Percentiles rank a stretch among this genome's conserved stretches.
phyloP scores from a whole-genome alignment of 1,284 basidiomycete species.

The Coniophora puteana region DNA sequence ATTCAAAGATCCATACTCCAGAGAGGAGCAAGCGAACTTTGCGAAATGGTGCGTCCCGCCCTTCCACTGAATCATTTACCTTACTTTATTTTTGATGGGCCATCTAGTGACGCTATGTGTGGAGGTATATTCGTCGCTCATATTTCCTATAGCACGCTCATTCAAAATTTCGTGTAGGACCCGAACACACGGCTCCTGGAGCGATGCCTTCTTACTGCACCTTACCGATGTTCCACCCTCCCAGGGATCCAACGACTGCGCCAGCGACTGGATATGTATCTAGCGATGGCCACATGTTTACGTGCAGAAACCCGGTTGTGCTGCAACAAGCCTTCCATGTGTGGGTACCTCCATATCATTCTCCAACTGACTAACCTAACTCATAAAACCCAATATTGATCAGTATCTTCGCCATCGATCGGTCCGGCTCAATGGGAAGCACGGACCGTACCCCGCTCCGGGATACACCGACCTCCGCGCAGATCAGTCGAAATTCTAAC shows the following conservation, averaged over 20 bases:
- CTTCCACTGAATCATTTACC: background rate
- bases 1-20: slow-evolving; percentile 49
- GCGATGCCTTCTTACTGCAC: slow-evolving; percentile 46
- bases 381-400: background rate
- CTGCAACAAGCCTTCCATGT: slow-evolving; percentile 56
- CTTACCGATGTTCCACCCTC: slow-evolving; percentile 47
- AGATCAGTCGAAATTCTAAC: slow-evolving; percentile 33
- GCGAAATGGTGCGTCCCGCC: slow-evolving; percentile 43
- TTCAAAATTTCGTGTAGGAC: slow-evolving; percentile 13
- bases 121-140: slow-evolving; percentile 32
- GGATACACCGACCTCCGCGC: slow-evolving; percentile 33
- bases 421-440: slow-evolving; percentile 48
- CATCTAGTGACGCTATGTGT: slow-evolving; percentile 48
- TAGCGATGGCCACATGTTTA: slow-evolving; percentile 36
- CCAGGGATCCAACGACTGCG: slow-evolving; percentile 22
- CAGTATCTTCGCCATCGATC: slow-evolving; percentile 53
- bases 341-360: slow-evolving; percentile 45
- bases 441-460: slow-evolving; percentile 38
- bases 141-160: background rate
- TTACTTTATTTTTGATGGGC: background rate
- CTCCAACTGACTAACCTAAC: background rate
- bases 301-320: slow-evolving; percentile 48
- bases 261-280: slow-evolving; percentile 44
- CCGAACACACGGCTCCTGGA: slow-evolving; percentile 40
- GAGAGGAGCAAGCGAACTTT: slow-evolving; percentile 47